A percentile compares a stretch with the other conserved stretches of the same genome.
phyloP scores from a whole-genome alignment of 2,329 filamentous ascomycete genomes.

The Fusarium duplospermum region DNA sequence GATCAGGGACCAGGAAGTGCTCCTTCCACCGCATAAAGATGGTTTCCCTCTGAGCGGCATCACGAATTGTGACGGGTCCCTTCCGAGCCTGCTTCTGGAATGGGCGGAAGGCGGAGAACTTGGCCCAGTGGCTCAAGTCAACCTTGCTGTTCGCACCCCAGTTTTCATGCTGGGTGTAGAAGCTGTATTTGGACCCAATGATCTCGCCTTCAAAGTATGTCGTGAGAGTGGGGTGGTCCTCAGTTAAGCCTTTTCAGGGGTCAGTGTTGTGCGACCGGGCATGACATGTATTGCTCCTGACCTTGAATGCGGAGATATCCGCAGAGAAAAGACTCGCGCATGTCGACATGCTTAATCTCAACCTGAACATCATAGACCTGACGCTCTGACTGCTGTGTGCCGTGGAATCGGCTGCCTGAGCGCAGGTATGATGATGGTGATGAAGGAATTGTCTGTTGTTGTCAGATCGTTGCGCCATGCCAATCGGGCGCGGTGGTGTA shows the following conservation, averaged over 20 bases:
- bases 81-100: slow-evolving; percentile 70
- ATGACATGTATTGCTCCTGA: slow-evolving; percentile 49
- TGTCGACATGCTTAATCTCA: slow-evolving; percentile 95
- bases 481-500: neutral
- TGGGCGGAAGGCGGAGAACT: slow-evolving; percentile 88
- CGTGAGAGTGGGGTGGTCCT: slow-evolving; percentile 96
- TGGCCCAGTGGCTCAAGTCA: slow-evolving; percentile 91
- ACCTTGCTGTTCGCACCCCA: slow-evolving; percentile 95
- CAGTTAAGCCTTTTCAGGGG: slow-evolving; percentile 77
- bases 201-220: slow-evolving; percentile 99
- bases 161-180: slow-evolving; percentile 86
- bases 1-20: slow-evolving; percentile 95
- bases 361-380: slow-evolving; percentile 97
- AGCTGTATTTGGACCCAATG: slow-evolving; percentile 94
- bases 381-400: slow-evolving; percentile 92
- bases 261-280: slow-evolving; percentile 22
- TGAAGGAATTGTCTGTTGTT: slow-evolving; percentile 73
- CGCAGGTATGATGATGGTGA: slow-evolving; percentile 89
- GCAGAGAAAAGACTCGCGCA: slow-evolving; percentile 93
- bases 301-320: slow-evolving; percentile 97
- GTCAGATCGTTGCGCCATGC: slow-evolving; percentile 21
- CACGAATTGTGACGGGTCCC: slow-evolving; percentile 69
- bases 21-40: slow-evolving; percentile 99
- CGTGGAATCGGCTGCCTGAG: slow-evolving; percentile 87
- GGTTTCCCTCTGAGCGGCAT: slow-evolving; percentile 83